These are phyloP conservation scores for Thielaviopsis musarum DNA, from an alignment of 2,329 filamentous ascomycete genomes.

Conservation along the genomic window DNA sequence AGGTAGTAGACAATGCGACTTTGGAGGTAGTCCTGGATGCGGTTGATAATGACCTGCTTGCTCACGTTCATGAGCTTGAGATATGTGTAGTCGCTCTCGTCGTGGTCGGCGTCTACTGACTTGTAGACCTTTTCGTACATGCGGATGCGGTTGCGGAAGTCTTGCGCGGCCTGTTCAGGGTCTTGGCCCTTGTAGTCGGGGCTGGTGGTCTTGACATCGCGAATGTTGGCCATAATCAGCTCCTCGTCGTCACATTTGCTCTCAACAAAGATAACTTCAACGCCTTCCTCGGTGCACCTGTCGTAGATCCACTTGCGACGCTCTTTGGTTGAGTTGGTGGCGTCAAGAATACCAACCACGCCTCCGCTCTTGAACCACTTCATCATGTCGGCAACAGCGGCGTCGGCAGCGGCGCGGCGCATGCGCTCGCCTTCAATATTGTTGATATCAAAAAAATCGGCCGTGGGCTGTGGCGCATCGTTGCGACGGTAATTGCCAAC, in stretches of 20 bases:
- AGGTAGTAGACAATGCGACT: constrained; percentile 95
- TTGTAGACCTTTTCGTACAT: constrained; percentile 97
- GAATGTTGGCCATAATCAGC: constrained; percentile 94
- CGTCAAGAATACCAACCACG: constrained; percentile 84
- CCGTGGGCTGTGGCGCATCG: constrained; percentile 75
- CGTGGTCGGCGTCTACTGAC: constrained; percentile 63
- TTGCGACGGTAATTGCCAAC: constrained; percentile 89
- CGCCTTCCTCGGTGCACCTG: constrained; percentile 52
- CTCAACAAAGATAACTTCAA: constrained; percentile 91
- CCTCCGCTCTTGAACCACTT: constrained; percentile 72
- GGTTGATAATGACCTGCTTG: constrained; percentile 93
- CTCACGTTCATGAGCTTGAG: constrained; percentile 96
- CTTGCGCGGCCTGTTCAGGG: constrained; percentile 73
- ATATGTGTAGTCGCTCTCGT: constrained; percentile 79
- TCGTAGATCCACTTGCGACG: constrained; percentile 85
- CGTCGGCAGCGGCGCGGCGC: constrained; percentile 75
- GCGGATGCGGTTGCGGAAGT: constrained; percentile 85
- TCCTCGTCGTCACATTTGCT: constrained; percentile 93
- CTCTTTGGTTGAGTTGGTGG: constrained; percentile 86
- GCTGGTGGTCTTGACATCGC: constrained; percentile 91
- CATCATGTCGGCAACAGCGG: constrained; percentile 84
- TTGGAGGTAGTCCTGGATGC: constrained; percentile 90
- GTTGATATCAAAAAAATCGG: constrained; percentile 85
- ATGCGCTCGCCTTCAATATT: constrained; percentile 84
- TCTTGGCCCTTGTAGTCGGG: constrained; percentile 92